These are phyloP conservation scores for Auriscalpium microsporum DNA, from an alignment of 768 basidiomycete genomes.

Conservation along the genomic window DNA sequence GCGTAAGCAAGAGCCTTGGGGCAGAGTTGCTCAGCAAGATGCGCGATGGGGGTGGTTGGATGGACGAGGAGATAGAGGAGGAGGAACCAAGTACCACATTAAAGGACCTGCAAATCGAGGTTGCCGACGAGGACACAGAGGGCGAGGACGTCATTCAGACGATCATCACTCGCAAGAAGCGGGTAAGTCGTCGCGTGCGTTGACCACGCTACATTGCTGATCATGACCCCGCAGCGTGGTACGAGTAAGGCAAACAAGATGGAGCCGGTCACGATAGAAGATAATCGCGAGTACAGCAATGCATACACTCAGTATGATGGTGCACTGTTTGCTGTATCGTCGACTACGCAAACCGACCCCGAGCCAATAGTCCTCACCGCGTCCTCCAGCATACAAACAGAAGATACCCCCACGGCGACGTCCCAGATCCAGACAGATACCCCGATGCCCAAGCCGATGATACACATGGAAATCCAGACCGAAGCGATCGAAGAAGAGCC, in stretches of 20 bases:
- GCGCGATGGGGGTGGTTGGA: constrained; percentile 34
- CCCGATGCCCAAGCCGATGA: not conserved
- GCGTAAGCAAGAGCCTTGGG: constrained; percentile 66
- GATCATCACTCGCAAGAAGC: constrained; percentile 78
- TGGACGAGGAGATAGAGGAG: constrained; percentile 30
- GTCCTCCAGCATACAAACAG: constrained; percentile 52
- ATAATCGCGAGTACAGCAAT: constrained; percentile 70
- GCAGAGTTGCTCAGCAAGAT: constrained; percentile 63
- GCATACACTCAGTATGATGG: constrained; percentile 63
- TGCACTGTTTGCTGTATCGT: constrained; percentile 37
- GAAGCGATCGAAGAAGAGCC: constrained; percentile 31
- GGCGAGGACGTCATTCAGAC: constrained; percentile 77
- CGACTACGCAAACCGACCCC: constrained; percentile 54
- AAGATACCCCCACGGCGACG: constrained; percentile 32
- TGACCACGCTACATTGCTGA: not conserved
- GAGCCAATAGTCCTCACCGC: constrained; percentile 38
- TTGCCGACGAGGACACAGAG: constrained; percentile 47
- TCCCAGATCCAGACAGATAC: constrained; percentile 45
- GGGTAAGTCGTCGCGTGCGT: constrained; percentile 32
- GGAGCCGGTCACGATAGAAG: constrained; percentile 41
- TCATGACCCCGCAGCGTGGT: constrained; percentile 24
- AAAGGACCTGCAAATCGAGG: constrained; percentile 28
- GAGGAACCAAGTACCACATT: constrained; percentile 25
- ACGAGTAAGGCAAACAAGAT: constrained; percentile 47
- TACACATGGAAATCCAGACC: constrained; percentile 15